Base-by-base conservation (phyloP, 139 green algal genomes). In the Tetradesmus lagerheimii region DNA sequence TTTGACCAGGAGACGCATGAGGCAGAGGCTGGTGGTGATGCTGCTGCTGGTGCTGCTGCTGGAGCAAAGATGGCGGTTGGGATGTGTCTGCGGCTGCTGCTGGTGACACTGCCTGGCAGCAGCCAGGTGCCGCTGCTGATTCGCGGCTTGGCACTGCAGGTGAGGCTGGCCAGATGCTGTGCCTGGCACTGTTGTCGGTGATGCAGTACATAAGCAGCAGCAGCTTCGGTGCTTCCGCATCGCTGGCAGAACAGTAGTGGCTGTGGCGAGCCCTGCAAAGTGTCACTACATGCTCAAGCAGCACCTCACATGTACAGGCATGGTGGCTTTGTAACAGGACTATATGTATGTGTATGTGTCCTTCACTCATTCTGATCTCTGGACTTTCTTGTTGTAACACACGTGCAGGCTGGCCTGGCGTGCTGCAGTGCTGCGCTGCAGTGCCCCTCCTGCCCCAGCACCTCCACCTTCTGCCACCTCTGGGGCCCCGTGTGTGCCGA, bases 91-190 rank as follows among this genome's bases (percentile, higher is more conserved):
- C 37, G 29, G 83, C 35, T 88, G 83, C 64, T 88, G 64, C 50
- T 88, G 83, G 83, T 88, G 18, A 31, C 75, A 27, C 83, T 88
- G 62, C 37, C 83, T 20, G 83, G 62, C 35, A 88, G 83, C 29
- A 37, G 29, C 16, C 37, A 38, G 38, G 41, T 88, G 83, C 64
- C 83, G 6, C 23, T 43, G 62, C 64, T 88, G 2, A 80, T 80
- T 12, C 71, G 83, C 2, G 83, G 57, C 25, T 64, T 88, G n/a
- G 83, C 83, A 5, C 29, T 88, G 83, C 64, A 88, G 83, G 83
- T 88, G 82, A 38, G 82, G 47, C 47, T 14, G 12, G 12, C 47
- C 20, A 23, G 8, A 4, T 11, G 27, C 2, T 76, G 66, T 74
- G 66, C 66, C 25, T 76, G 66, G 66, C 15, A 74, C 4, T n/a